Evolutionary conservation across 768 basidiomycete genomes (phyloP).

Genomic region (Trametes cinnabarina): DNA sequence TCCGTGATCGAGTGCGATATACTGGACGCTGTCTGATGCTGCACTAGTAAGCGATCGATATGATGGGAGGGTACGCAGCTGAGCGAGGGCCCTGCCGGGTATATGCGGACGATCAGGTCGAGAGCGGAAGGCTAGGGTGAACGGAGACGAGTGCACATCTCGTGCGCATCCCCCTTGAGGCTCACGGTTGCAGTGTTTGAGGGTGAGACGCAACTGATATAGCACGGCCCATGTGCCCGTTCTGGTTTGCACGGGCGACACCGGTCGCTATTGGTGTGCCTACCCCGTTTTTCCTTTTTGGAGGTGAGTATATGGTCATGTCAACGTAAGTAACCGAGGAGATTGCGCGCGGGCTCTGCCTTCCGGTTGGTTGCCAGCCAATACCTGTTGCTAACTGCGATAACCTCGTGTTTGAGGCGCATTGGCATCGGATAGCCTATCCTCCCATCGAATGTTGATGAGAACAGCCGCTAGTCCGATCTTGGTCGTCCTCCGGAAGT

Average conservation of each 20-base stretch:
- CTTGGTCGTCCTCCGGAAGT: not conserved
- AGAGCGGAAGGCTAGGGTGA: not conserved
- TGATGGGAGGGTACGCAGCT: not conserved
- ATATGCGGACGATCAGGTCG: not conserved
- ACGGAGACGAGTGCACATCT: not conserved
- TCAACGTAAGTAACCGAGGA: conserved; percentile 15
- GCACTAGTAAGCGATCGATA: conserved; percentile 14
- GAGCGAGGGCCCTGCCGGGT: not conserved
- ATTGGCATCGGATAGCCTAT: conserved; percentile 6
- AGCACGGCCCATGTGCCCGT: conserved; percentile 8
- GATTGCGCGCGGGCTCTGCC: not conserved
- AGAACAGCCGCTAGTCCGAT: conserved; percentile 1
- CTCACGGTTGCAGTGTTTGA: conserved; percentile 6
- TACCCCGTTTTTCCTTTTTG: conserved; percentile 6
- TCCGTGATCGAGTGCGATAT: conserved; percentile 2
- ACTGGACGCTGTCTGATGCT: not conserved
- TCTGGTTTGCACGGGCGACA: not conserved
- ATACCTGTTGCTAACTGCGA: not conserved
- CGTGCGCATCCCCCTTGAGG: conserved; percentile 6
- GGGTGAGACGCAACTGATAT: conserved; percentile 10
- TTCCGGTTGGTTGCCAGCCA: conserved; percentile 2
- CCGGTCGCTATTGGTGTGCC: conserved; percentile 9
- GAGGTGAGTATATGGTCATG: conserved; percentile 18
- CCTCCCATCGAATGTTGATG: not conserved
- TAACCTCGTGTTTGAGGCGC: conserved; percentile 11